Percentiles rank a stretch among this genome's conserved stretches.
These are phyloP conservation scores for Schoenoplectus tabernaemontani DNA, from an alignment of 202 grass and related monocot species.

Conservation along the genomic window DNA sequence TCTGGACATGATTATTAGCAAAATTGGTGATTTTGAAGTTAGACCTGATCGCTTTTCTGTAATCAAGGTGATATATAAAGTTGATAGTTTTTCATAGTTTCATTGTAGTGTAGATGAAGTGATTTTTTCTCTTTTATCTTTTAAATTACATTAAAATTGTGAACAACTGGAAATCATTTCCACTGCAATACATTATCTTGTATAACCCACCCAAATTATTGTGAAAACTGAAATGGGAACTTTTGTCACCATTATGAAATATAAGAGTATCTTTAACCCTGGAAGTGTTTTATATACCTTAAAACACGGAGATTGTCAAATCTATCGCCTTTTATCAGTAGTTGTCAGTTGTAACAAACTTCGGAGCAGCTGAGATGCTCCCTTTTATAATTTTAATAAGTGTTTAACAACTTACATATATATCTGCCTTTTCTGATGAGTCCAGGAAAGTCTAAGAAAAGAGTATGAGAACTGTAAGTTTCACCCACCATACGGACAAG, in stretches of 20 bases:
- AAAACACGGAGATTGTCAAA: background rate
- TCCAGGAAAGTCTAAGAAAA: slow-evolving; percentile 81
- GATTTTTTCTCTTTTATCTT: background rate
- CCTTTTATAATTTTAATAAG: background rate
- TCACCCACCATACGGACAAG: slow-evolving; percentile 66
- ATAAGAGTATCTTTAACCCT: background rate
- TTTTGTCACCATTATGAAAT: background rate
- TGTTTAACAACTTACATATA: background rate
- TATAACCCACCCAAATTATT: background rate
- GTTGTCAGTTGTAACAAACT: too few species aligned
- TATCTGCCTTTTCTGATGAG: slow-evolving; percentile 4
- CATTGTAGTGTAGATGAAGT: background rate
- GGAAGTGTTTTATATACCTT: background rate
- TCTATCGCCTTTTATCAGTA: background rate
- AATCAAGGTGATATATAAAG: slow-evolving; percentile 59
- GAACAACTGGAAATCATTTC: background rate
- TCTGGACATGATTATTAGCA: slow-evolving; percentile 77
- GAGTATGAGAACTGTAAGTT: slow-evolving; percentile 81
- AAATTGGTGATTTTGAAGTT: slow-evolving; percentile 76
- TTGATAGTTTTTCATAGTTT: background rate
- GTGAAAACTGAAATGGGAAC: background rate
- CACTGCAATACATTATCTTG: background rate
- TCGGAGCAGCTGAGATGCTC: slow-evolving; percentile 12
- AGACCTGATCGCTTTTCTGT: slow-evolving; percentile 45
- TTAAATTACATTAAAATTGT: background rate